phyloP scores from a whole-genome alignment of 1,284 basidiomycete species.

The Tilletia setariae region DNA sequence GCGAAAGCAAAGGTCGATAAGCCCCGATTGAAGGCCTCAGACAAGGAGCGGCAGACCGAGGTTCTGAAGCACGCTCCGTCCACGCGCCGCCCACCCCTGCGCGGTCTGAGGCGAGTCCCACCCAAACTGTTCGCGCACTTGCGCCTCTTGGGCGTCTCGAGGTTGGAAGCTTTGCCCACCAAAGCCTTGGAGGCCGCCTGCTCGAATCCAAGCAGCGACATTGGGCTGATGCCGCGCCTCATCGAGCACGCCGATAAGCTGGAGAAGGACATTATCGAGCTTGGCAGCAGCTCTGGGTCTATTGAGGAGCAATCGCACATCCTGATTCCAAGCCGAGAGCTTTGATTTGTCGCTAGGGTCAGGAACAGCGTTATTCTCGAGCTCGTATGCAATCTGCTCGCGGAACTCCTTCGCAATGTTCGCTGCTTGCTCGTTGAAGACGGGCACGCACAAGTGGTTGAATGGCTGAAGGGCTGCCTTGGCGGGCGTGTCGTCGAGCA shows the following conservation, averaged over 20 bases:
- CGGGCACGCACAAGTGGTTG: conserved; percentile 46
- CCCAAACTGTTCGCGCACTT: neutral
- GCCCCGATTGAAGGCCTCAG: too few relatives aligned
- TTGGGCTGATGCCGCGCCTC: conserved; percentile 34
- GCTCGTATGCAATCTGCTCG: neutral
- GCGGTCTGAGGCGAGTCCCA: neutral
- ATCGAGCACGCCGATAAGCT: conserved; percentile 49
- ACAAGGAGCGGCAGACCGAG: neutral
- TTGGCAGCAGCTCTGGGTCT: neutral
- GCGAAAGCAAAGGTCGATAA: too few relatives aligned
- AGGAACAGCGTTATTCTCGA: neutral
- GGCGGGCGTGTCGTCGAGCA: conserved; percentile 74
- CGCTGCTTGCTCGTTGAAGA: conserved; percentile 33
- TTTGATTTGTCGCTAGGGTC: neutral
- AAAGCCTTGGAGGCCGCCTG: conserved; percentile 29
- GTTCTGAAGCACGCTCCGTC: neutral
- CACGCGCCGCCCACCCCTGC: neutral
- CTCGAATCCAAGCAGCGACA: conserved; percentile 37
- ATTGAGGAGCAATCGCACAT: neutral
- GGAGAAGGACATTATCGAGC: conserved; percentile 43
- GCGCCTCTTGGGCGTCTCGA: neutral
- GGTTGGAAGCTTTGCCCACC: neutral
- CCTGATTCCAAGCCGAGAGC: neutral
- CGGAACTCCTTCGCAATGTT: neutral
- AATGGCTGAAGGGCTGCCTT: conserved; percentile 75